phyloP scores from a whole-genome alignment of 306 rosid species.

The Corylus avellana region DNA sequence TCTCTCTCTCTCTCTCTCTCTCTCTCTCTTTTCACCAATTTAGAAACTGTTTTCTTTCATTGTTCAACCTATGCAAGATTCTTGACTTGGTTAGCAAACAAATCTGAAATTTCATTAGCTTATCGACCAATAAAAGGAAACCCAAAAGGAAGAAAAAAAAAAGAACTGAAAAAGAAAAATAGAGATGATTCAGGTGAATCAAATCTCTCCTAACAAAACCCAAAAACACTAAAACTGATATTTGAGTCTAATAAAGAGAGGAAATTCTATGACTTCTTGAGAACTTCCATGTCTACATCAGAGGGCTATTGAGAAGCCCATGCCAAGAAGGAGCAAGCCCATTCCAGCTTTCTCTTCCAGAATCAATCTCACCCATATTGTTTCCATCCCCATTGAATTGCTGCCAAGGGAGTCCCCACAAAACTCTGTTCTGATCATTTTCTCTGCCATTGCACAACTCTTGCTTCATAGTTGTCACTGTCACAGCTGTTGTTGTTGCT shows the following conservation, averaged over 20 bases:
- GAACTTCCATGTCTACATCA: slow-evolving; percentile 52
- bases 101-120: slow-evolving; percentile 47
- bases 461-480: slow-evolving; percentile 84
- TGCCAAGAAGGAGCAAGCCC: slow-evolving; percentile 75
- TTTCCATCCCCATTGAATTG: slow-evolving; percentile 61
- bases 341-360: slow-evolving; percentile 80
- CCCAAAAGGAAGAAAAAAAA: neutral
- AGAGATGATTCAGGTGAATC: slow-evolving; percentile 42
- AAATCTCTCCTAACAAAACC: slow-evolving; percentile 31
- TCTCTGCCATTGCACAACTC: slow-evolving; percentile 52
- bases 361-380: slow-evolving; percentile 50
- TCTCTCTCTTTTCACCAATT: slow-evolving; percentile 7
- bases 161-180: slow-evolving; percentile 12
- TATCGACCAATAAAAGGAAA: slow-evolving; percentile 36
- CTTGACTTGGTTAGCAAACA: slow-evolving; percentile 43
- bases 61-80: slow-evolving; percentile 33
- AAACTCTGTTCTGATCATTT: slow-evolving; percentile 49
- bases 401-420: slow-evolving; percentile 95
- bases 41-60: slow-evolving; percentile 36
- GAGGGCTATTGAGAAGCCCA: slow-evolving; percentile 85
- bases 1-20: slow-evolving; percentile 26
- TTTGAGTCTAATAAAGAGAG: slow-evolving; percentile 29
- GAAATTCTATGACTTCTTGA: slow-evolving; percentile 25
- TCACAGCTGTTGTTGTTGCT: slow-evolving; percentile 57
- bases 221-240: slow-evolving; percentile 27